A percentile compares a stretch with the other conserved stretches of the same genome.
Conservation (phyloP, 805 yeast species). For the Saccharomycopsis oosterbeekiorum region DNA sequence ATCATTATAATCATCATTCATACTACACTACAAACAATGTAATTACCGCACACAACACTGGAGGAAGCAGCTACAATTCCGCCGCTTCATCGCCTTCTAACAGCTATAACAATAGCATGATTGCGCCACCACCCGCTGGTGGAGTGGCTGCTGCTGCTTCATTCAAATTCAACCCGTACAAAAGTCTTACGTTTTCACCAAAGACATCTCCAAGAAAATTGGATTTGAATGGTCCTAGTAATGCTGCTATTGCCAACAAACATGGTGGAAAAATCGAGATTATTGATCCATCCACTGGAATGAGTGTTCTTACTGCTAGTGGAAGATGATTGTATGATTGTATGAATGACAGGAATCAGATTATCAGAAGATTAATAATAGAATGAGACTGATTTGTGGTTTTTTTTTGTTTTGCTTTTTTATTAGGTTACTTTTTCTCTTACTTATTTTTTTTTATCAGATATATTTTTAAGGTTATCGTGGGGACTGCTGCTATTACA, state of each 20-base stretch:
- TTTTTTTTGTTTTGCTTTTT: not conserved
- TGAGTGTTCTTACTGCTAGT: constrained; percentile 6
- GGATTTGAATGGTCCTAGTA: not conserved
- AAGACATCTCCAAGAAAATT: constrained; percentile 13
- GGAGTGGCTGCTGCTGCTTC: not conserved
- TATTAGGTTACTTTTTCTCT: not conserved
- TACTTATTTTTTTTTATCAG: not conserved
- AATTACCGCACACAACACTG: not conserved
- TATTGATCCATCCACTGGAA: constrained; percentile 16
- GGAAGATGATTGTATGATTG: not conserved
- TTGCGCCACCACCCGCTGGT: not conserved
- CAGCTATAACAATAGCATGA: not conserved
- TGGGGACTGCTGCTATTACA: not conserved
- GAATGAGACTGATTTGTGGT: not conserved
- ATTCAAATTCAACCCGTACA: constrained; percentile 17
- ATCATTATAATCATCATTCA: not conserved
- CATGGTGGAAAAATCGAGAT: constrained; percentile 11
- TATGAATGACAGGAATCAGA: not conserved
- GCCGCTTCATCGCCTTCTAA: not conserved
- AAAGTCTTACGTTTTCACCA: constrained; percentile 17
- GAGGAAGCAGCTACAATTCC: not conserved
- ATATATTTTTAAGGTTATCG: not conserved
- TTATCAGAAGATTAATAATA: not conserved
- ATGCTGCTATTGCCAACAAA: constrained; percentile 6
- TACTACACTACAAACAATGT: not conserved